phyloP scores from a whole-genome alignment of 1,284 basidiomycete genomes.

The Ganoderma multipileum region DNA sequence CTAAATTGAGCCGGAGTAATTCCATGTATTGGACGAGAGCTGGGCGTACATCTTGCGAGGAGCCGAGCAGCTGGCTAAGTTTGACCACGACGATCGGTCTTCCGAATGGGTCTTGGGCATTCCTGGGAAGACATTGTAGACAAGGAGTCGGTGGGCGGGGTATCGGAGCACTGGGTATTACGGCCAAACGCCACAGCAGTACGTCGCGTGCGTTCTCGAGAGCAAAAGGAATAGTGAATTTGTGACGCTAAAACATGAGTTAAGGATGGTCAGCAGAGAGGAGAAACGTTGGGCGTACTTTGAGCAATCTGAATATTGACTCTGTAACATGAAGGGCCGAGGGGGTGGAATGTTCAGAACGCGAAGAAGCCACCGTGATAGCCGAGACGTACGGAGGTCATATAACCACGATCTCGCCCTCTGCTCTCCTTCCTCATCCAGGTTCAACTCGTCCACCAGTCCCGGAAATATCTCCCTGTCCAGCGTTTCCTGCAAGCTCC shows the following conservation, averaged over 20 bases:
- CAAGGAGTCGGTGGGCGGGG: slow-evolving; percentile 38
- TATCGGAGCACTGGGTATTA: slow-evolving; percentile 47
- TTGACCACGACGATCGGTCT: slow-evolving; percentile 64
- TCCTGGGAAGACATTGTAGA: slow-evolving; percentile 58
- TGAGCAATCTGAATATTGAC: slow-evolving; percentile 69
- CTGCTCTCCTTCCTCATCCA: slow-evolving; percentile 51
- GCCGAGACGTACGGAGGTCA: slow-evolving; percentile 49
- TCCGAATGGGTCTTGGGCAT: slow-evolving; percentile 62
- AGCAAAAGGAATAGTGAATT: slow-evolving; percentile 69
- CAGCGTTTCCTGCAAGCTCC: slow-evolving; percentile 55
- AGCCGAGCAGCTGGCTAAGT: slow-evolving; percentile 45
- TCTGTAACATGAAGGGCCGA: slow-evolving; percentile 42
- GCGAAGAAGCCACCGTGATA: slow-evolving; percentile 3
- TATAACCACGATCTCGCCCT: slow-evolving; percentile 66
- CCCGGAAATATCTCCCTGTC: slow-evolving; percentile 64
- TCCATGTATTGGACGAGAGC: slow-evolving; percentile 59
- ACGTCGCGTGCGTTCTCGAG: slow-evolving; percentile 63
- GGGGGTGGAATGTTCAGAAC: slow-evolving; percentile 3
- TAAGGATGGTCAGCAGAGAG: slow-evolving; percentile 12
- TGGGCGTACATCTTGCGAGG: slow-evolving; percentile 46
- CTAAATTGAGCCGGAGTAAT: slow-evolving; percentile 59
- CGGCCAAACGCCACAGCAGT: slow-evolving; percentile 63
- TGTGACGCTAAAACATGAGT: slow-evolving; percentile 57
- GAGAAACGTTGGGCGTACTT: slow-evolving; percentile 48
- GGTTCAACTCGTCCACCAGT: slow-evolving; percentile 60